phyloP scores from a whole-genome alignment of 352 stramenopile species.

The Pseudoperonospora humuli region DNA sequence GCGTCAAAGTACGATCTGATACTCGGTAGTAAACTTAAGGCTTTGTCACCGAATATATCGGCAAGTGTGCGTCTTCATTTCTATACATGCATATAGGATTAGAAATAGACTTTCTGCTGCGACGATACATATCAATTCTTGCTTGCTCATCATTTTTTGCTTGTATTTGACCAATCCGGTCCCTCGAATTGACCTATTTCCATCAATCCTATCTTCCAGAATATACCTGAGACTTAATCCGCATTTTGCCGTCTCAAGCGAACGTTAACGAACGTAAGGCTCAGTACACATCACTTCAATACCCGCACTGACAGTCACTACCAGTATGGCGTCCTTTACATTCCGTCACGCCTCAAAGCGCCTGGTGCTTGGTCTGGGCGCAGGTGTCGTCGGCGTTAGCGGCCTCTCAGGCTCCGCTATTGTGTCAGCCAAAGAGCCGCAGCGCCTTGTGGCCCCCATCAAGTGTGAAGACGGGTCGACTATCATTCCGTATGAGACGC shows the following conservation, averaged over 20 bases:
- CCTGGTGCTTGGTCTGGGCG: slow-evolving; percentile 45
- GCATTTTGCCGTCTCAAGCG: slow-evolving; percentile 22
- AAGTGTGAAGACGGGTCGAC: slow-evolving; percentile 76
- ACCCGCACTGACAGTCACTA: slow-evolving; percentile 1
- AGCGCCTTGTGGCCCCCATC: slow-evolving; percentile 65
- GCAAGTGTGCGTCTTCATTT: too few species aligned
- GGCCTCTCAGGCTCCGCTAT: slow-evolving; percentile 54
- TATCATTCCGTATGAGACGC: slow-evolving; percentile 80
- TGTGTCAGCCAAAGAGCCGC: slow-evolving; percentile 65
- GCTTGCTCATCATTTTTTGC: not conserved
- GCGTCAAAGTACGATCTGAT: too few species aligned
- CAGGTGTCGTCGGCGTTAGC: slow-evolving; percentile 32
- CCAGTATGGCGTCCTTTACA: slow-evolving; percentile 47
- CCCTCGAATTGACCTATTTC: not conserved
- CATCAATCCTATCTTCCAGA: slow-evolving; percentile 1
- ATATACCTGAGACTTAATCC: slow-evolving; percentile 35
- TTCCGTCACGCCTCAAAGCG: slow-evolving; percentile 53
- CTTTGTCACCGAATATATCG: too few species aligned
- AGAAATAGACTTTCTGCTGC: too few species aligned
- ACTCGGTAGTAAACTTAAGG: too few species aligned
- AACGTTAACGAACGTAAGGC: slow-evolving; percentile 10
- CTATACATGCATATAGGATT: too few species aligned
- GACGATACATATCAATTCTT: too few species aligned
- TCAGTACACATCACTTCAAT: not conserved
- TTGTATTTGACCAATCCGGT: not conserved